Evolutionary conservation across 116 monocot species (phyloP).

Genomic region (Iris pallida): DNA sequence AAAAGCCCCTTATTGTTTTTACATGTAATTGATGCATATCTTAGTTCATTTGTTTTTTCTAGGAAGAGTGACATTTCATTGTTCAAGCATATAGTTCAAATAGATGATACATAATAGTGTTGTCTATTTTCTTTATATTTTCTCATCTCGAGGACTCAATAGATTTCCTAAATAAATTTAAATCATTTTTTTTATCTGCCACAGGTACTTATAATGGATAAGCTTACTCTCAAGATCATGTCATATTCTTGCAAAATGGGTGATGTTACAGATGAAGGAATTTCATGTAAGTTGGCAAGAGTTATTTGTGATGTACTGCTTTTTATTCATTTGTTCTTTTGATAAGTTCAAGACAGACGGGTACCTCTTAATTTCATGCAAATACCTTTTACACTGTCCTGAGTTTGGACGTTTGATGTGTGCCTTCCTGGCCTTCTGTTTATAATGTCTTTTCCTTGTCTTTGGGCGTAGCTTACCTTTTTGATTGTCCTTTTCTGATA

Average conservation of each 20-base stretch:
- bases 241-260: conserved; percentile 76
- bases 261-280: conserved; percentile 57
- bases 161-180: conserved; percentile 7
- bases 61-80: background rate
- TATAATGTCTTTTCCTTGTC: too few relatives aligned
- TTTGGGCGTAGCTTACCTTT: too few relatives aligned
- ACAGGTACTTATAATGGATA: conserved; percentile 76
- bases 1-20: too few relatives aligned
- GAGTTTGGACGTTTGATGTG: too few relatives aligned
- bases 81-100: background rate
- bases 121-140: background rate
- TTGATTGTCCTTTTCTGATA: too few relatives aligned
- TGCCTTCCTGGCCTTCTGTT: too few relatives aligned
- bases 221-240: conserved; percentile 59
- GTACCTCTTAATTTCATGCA: too few relatives aligned
- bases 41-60: background rate
- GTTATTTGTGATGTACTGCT: background rate
- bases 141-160: background rate
- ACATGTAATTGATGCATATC: background rate
- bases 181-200: conserved; percentile 8
- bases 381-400: too few relatives aligned
- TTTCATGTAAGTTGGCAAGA: conserved; percentile 54
- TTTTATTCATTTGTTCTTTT: too few relatives aligned
- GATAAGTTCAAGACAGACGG: too few relatives aligned
- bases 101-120: background rate